Conservation (phyloP, 176 grass and related monocot genomes). For the Metroxylon sagu region DNA sequence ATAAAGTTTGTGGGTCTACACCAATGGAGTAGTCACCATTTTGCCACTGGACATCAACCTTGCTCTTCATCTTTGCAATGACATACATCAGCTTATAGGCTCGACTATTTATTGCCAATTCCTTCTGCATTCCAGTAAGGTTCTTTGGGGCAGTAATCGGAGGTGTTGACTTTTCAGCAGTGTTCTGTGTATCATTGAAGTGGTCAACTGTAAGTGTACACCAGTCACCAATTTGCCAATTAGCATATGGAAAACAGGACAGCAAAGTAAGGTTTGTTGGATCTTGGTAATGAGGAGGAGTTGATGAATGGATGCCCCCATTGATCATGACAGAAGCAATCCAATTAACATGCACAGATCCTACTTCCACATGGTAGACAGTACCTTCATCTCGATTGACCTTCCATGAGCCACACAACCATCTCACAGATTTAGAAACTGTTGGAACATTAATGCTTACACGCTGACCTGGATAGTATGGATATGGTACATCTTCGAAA, state of each 20-base stretch:
- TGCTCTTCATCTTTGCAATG: slow-evolving; percentile 73
- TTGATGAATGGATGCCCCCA: slow-evolving; percentile 45
- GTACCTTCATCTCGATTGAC: slow-evolving; percentile 50
- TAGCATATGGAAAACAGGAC: slow-evolving; percentile 65
- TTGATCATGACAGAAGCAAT: slow-evolving; percentile 60
- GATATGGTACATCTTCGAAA: slow-evolving; percentile 70
- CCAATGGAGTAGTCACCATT: slow-evolving; percentile 65
- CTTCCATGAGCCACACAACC: slow-evolving; percentile 71
- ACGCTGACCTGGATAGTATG: slow-evolving; percentile 70
- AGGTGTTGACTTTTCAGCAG: slow-evolving; percentile 26
- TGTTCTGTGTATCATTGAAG: slow-evolving; percentile 10
- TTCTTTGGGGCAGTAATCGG: slow-evolving; percentile 23
- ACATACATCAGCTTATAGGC: slow-evolving; percentile 50
- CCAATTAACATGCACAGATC: slow-evolving; percentile 71
- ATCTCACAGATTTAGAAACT: slow-evolving; percentile 44
- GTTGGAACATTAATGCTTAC: slow-evolving; percentile 49
- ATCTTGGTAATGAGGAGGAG: slow-evolving; percentile 54
- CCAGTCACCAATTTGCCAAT: slow-evolving; percentile 97
- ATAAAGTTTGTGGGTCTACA: slow-evolving; percentile 46
- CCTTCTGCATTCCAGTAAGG: slow-evolving; percentile 21
- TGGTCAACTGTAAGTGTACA: slow-evolving; percentile 48
- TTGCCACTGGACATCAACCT: slow-evolving; percentile 81
- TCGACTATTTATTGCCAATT: slow-evolving; percentile 20
- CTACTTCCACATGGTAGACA: slow-evolving; percentile 60
- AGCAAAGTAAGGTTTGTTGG: slow-evolving; percentile 65